Evolutionary conservation across 768 basidiomycete species (phyloP).

Genomic region (Phanerodontia chrysosporium): DNA sequence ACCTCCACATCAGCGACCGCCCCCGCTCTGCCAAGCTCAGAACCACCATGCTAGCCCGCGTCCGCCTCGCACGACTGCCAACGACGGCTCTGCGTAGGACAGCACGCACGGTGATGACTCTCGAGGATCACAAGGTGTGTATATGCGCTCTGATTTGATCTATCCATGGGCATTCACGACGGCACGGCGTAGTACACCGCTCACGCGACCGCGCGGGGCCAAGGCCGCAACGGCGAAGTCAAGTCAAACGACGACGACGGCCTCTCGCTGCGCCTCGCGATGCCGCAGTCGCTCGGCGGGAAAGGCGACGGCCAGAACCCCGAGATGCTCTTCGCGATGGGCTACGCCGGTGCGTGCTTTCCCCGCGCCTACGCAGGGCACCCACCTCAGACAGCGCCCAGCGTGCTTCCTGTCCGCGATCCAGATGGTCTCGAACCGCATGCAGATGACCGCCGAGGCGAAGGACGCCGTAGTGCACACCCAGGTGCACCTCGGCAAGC

Average conservation of each 20-base stretch:
- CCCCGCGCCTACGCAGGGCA: too few relatives aligned
- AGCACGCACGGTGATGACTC: conserved; percentile 26
- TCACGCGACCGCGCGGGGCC: conserved; percentile 58
- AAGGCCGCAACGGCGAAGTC: conserved; percentile 57
- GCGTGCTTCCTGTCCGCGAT: conserved; percentile 74
- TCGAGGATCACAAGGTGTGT: conserved; percentile 44
- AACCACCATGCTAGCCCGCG: neutral
- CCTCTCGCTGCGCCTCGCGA: conserved; percentile 29
- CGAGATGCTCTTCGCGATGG: conserved; percentile 36
- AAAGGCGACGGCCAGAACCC: conserved; percentile 36
- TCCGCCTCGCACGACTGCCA: neutral
- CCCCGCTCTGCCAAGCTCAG: too few relatives aligned
- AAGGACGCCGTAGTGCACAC: conserved; percentile 59
- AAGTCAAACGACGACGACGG: conserved; percentile 29
- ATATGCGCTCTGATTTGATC: neutral
- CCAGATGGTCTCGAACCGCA: conserved; percentile 49
- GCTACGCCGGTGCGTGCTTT: conserved; percentile 28
- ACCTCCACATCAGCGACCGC: too few relatives aligned
- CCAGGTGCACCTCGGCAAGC: conserved; percentile 58
- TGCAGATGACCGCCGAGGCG: conserved; percentile 52
- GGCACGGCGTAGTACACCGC: conserved; percentile 53
- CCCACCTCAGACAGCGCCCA: conserved; percentile 25
- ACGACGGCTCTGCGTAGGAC: neutral
- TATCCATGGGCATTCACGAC: too few relatives aligned
- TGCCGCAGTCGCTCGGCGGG: conserved; percentile 33